Evolutionary conservation across 2,329 filamentous ascomycete species (phyloP).

Genomic region (Neofusicoccum umdonicola): DNA sequence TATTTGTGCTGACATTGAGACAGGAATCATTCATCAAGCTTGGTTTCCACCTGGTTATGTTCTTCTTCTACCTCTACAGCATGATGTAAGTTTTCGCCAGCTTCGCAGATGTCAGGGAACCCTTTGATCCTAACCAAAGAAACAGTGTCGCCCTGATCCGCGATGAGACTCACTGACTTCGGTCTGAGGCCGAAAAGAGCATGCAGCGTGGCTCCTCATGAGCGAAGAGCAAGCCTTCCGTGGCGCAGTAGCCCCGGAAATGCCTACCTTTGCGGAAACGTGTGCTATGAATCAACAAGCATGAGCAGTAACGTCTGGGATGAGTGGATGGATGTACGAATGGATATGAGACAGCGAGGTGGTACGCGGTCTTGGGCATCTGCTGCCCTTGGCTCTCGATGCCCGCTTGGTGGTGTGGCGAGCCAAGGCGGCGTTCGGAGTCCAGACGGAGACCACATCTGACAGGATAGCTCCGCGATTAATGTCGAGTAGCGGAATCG

Average conservation of each 20-base stretch:
- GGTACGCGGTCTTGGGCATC: neutral
- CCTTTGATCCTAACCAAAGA: slow-evolving; percentile 21
- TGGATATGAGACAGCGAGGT: neutral
- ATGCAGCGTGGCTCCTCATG: slow-evolving; percentile 28
- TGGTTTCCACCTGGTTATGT: slow-evolving; percentile 98
- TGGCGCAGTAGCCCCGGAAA: neutral
- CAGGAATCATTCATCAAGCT: slow-evolving; percentile 99
- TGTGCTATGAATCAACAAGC: slow-evolving; percentile 7
- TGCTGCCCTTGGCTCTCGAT: neutral
- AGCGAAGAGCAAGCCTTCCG: neutral
- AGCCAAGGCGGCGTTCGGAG: neutral
- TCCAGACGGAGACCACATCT: neutral
- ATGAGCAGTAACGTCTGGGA: slow-evolving; percentile 9
- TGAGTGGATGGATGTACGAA: slow-evolving; percentile 10
- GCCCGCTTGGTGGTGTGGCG: neutral
- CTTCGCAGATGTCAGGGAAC: neutral
- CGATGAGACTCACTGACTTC: slow-evolving; percentile 78
- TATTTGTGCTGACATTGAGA: neutral
- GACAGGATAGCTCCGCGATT: slow-evolving; percentile 6
- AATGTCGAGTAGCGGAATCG: neutral
- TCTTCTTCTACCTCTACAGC: slow-evolving; percentile 99
- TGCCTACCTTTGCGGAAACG: slow-evolving; percentile 1
- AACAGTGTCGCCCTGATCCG: slow-evolving; percentile 78
- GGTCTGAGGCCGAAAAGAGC: slow-evolving; percentile 32
- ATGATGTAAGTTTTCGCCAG: slow-evolving; percentile 61